Conservation (phyloP, 176 grass and related monocot genomes). For the Stipa capillata region DNA sequence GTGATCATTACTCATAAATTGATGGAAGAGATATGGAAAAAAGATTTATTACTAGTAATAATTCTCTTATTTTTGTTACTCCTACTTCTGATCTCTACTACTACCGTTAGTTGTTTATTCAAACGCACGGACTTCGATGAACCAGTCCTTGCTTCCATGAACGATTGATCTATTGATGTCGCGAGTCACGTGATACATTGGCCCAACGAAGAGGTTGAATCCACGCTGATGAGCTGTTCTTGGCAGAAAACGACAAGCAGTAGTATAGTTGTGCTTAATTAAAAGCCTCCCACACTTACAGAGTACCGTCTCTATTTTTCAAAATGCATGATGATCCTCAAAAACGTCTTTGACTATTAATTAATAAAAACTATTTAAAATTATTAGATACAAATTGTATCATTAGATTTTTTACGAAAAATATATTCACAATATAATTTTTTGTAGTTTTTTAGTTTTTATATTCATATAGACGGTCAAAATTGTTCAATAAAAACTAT, state of each 20-base stretch:
- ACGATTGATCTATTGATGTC: background rate
- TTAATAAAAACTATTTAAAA: no score
- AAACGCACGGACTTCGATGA: background rate
- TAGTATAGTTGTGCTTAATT: background rate
- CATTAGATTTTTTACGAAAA: no score
- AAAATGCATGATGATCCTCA: no score
- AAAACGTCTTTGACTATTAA: no score
- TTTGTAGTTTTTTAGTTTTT: no score
- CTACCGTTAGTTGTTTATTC: background rate
- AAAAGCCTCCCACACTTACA: background rate
- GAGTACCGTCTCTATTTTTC: no score
- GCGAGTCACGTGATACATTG: background rate
- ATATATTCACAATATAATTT: no score
- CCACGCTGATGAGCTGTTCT: background rate
- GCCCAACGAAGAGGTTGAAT: background rate
- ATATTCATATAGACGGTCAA: no score
- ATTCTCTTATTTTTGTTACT: background rate
- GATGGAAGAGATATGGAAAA: background rate
- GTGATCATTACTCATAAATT: constrained; percentile 17
- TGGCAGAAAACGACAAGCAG: background rate
- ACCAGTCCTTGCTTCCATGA: background rate
- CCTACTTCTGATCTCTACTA: background rate
- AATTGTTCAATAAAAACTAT: no score
- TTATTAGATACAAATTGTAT: no score
- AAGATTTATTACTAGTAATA: background rate